These are phyloP conservation scores for Penicillium sp. DNA, from an alignment of 2,329 filamentous ascomycete genomes.

Conservation along the genomic window DNA sequence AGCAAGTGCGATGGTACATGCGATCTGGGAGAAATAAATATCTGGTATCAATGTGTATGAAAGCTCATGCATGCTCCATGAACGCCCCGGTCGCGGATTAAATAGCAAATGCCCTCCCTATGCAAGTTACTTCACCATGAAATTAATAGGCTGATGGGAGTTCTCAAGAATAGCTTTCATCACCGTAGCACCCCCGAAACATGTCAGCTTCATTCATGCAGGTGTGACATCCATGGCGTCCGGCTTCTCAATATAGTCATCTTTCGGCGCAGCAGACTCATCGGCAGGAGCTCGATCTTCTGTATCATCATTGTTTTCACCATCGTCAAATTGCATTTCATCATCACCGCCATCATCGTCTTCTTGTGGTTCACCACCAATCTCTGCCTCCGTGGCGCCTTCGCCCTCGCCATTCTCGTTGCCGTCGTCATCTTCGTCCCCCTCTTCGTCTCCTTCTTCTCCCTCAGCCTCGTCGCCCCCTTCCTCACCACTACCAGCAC, in stretches of 20 bases:
- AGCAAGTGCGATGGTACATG: not conserved
- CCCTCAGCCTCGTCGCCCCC: conserved; percentile 16
- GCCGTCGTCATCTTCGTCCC: conserved; percentile 16
- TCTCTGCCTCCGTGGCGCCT: conserved; percentile 12
- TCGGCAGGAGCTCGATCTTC: not conserved
- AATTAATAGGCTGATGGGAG: not conserved
- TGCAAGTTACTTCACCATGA: not conserved
- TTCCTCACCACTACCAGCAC: conserved; percentile 20
- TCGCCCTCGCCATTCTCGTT: conserved; percentile 13
- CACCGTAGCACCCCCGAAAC: not conserved
- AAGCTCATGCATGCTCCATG: not conserved
- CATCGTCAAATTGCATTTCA: conserved; percentile 1
- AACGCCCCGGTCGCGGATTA: conserved; percentile 1
- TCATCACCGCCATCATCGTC: conserved; percentile 2
- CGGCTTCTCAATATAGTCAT: conserved; percentile 7
- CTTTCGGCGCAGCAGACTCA: conserved; percentile 1
- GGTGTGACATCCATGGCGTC: conserved; percentile 16
- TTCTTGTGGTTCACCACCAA: conserved; percentile 5
- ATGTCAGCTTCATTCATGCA: not conserved
- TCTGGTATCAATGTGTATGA: conserved; percentile 2
- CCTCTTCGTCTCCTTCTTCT: conserved; percentile 9
- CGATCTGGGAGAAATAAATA: not conserved
- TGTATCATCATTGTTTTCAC: not conserved
- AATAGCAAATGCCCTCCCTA: not conserved
- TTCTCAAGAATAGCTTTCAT: not conserved